These are phyloP conservation scores for Diplodia sapinea DNA, from an alignment of 2,329 filamentous ascomycete genomes.

Conservation along the genomic window DNA sequence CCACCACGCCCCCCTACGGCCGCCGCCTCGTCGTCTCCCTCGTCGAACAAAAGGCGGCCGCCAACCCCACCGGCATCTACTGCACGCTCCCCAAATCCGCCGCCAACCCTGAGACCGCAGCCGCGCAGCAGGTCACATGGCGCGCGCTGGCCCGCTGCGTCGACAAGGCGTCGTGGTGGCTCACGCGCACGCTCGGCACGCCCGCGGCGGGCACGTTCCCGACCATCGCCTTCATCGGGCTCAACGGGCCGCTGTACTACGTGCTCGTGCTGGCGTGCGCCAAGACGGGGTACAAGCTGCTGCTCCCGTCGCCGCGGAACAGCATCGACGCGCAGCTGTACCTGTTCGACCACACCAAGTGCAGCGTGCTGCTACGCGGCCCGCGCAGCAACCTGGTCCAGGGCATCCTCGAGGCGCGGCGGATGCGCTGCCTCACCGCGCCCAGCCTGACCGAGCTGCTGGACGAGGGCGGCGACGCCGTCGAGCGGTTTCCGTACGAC, in stretches of 20 bases:
- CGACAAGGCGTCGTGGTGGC: constrained; percentile 10
- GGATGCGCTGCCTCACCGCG: constrained; percentile 29
- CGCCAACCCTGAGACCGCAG: not conserved
- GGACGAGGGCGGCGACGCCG: not conserved
- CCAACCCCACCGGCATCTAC: not conserved
- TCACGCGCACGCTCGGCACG: not conserved
- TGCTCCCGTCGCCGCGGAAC: constrained; percentile 36
- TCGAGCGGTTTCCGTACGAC: constrained; percentile 32
- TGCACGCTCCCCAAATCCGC: not conserved
- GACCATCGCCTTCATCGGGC: constrained; percentile 11
- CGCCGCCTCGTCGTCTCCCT: constrained; percentile 6
- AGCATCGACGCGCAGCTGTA: constrained; percentile 31
- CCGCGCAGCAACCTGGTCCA: not conserved
- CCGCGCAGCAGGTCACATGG: not conserved
- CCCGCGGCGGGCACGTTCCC: not conserved
- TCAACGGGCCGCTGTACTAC: not conserved
- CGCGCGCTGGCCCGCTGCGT: not conserved
- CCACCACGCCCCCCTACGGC: not conserved
- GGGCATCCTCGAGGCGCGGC: constrained; percentile 12
- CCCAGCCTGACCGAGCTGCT: constrained; percentile 32
- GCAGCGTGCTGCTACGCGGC: constrained; percentile 13
- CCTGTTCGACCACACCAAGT: constrained; percentile 32
- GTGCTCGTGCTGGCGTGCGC: constrained; percentile 35
- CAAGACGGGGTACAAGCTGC: constrained; percentile 39
- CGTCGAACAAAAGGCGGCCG: not conserved